Evolutionary conservation across 139 green algal species (phyloP).

Genomic region (Chlorella ohadii): DNA sequence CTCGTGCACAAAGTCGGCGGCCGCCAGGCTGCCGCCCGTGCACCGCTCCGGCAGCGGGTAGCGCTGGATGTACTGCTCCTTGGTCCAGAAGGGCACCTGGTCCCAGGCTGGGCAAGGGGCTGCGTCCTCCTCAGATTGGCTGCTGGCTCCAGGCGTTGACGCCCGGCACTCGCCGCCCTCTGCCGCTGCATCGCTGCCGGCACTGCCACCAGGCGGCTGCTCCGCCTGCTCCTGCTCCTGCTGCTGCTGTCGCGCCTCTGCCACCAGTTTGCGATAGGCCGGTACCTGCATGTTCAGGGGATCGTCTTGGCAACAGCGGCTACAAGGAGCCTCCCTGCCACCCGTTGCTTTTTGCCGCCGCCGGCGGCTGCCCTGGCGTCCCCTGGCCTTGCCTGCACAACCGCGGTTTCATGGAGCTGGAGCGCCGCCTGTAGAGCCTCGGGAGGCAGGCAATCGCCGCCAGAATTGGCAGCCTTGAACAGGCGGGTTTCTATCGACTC

Average conservation of each 20-base stretch:
- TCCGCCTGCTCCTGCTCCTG: neutral
- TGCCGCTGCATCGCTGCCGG: neutral
- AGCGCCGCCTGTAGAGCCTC: neutral
- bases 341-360: too few species aligned
- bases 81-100: neutral
- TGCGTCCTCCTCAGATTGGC: neutral
- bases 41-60: conserved; percentile 5
- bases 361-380: too few species aligned
- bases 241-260: neutral
- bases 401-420: neutral
- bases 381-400: too few species aligned
- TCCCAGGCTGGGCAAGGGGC: neutral
- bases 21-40: neutral
- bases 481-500: neutral
- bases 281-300: neutral
- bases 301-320: neutral
- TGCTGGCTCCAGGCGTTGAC: neutral
- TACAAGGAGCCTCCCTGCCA: too few species aligned
- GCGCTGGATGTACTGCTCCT: conserved; percentile 9
- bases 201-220: neutral
- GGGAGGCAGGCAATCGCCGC: neutral
- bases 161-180: neutral
- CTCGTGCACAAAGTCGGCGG: conserved; percentile 7
- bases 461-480: neutral
- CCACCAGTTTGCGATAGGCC: neutral